Evolutionary conservation across 2,329 filamentous ascomycete species (phyloP), one percentile per base, ranked within the genome.

Genomic region (Clarireedia homoeocarpa): DNA sequence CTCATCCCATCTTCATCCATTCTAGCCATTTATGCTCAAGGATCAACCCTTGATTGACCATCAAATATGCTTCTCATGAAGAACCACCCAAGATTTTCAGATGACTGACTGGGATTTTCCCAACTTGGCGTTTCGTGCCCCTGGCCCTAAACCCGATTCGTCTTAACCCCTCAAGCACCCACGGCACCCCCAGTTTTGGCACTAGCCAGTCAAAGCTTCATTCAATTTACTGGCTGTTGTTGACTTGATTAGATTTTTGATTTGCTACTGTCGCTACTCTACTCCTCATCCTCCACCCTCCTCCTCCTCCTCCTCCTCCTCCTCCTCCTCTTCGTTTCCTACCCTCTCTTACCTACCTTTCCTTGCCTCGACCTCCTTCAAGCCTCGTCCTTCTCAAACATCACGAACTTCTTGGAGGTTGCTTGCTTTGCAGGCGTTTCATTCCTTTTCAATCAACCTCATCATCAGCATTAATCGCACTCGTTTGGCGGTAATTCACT

Each of bases 381-480:
- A 66, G 64, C 59, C 23, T 49, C 65, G 65, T 67, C 65, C 58
- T 63, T 64, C 62, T 65, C 60, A 56, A 53, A 27, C 67, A 44
- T 55, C 44, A 51, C 58, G 24, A 42, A 53, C 49, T 44, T 51
- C 40, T 38, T 52, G 48, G 39, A 49, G 26, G 51, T 56, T 71
- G 76, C 76, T 77, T 78, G 77, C 76, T n/a, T 74, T 77, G 76
- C 77, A 71, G 79, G 79, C 77, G 72, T 73, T 75, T 73, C 81
- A 75, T 73, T 82, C 78, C 66, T 80, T 81, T 74, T 65, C 59
- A 46, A 38, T 14, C 30, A 15, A 24, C 9, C 17, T 17, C 27
- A 46, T 42, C 38, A 24, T 23, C 39, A 44, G 30, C 12, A 30
- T 20, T 42, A 51, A 12, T 10, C 38, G 38, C 47, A 23, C 40